Conservation (phyloP, 306 rosid genomes). For the Vachellia collinsii region DNA sequence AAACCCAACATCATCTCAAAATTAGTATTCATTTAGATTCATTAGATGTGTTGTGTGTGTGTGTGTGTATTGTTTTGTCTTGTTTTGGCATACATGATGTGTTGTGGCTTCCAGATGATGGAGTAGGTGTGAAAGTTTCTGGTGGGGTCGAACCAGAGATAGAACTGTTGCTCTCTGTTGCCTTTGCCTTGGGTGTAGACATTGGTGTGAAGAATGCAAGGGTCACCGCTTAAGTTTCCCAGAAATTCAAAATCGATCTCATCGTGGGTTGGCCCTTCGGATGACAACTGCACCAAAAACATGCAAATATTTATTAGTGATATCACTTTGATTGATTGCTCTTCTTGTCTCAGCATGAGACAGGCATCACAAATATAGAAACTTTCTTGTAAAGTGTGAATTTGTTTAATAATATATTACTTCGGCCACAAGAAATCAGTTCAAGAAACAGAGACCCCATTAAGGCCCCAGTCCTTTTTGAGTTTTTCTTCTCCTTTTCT, state of each 20-base stretch:
- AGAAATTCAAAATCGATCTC: conserved; percentile 90
- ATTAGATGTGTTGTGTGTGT: background rate
- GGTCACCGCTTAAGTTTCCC: conserved; percentile 90
- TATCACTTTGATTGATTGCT: background rate
- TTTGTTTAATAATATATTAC: background rate
- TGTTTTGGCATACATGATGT: conserved; percentile 57
- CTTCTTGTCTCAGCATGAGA: background rate
- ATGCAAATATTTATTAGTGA: conserved; percentile 2
- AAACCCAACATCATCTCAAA: background rate
- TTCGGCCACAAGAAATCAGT: background rate
- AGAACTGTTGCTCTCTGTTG: conserved; percentile 80
- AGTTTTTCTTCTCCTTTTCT: background rate
- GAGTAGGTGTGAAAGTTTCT: conserved; percentile 90
- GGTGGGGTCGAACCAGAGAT: conserved; percentile 91
- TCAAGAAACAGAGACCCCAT: background rate
- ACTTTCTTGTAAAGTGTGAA: background rate
- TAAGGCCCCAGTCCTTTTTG: background rate
- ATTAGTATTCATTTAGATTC: background rate
- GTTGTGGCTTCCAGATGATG: conserved; percentile 81
- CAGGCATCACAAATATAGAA: background rate
- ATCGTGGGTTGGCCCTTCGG: conserved; percentile 78
- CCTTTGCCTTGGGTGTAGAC: conserved; percentile 83
- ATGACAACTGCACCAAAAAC: conserved; percentile 60
- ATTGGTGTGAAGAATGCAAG: conserved; percentile 76
- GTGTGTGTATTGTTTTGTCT: background rate